A percentile compares a stretch with the other conserved stretches of the same genome.
These are phyloP conservation scores for Rosellinia necatrix DNA, from an alignment of 2,329 filamentous ascomycete species.

Conservation along the genomic window DNA sequence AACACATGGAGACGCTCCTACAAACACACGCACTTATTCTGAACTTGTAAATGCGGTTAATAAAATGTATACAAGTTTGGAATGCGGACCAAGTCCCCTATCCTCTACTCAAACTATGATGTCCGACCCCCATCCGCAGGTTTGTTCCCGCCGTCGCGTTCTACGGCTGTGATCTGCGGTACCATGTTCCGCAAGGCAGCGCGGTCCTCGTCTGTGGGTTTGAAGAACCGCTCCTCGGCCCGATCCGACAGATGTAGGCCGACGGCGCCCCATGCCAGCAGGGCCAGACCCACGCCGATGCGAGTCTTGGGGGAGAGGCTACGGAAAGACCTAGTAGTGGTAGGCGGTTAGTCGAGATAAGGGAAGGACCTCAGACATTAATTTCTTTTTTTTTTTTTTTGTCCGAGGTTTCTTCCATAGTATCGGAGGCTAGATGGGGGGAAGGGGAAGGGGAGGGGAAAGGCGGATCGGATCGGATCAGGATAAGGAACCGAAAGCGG, in stretches of 20 bases:
- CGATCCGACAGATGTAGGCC: constrained; percentile 76
- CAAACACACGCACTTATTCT: no score
- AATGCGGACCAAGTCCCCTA: no score
- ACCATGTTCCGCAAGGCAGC: constrained; percentile 64
- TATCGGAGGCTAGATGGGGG: constrained; percentile 1
- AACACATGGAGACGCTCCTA: no score
- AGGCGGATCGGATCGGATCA: not conserved
- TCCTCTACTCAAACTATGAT: no score
- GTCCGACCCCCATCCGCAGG: no score
- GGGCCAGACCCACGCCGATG: constrained; percentile 70
- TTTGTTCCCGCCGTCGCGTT: constrained; percentile 46
- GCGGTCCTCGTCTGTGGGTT: constrained; percentile 74
- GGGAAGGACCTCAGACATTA: not conserved
- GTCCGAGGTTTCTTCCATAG: not conserved
- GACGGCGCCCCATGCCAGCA: constrained; percentile 76
- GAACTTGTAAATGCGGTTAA: no score
- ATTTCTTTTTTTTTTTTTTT: not conserved
- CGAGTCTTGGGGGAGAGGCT: constrained; percentile 73
- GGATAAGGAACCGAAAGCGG: constrained; percentile 7
- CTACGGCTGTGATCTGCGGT: constrained; percentile 66
- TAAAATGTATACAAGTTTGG: no score
- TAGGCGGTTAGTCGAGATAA: constrained; percentile 15
- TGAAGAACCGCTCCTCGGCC: constrained; percentile 73
- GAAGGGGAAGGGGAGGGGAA: no score
- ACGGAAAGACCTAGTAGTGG: constrained; percentile 64